phyloP scores from a whole-genome alignment of 768 basidiomycete genomes.

The Suillus hirtellus region DNA sequence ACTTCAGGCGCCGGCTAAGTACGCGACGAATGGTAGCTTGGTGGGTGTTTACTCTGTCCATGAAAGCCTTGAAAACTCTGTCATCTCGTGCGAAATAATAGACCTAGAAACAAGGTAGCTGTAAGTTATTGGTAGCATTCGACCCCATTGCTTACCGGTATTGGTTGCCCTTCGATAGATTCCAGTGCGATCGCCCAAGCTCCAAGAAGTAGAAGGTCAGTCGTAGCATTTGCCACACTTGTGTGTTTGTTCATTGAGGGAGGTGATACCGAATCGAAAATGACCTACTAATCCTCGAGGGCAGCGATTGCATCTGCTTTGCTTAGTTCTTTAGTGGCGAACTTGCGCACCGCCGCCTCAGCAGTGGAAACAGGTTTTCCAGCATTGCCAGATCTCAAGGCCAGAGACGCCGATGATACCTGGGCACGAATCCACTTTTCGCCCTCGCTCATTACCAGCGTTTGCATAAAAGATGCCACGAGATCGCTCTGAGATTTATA shows the following conservation, averaged over 20 bases:
- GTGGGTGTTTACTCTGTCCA: slow-evolving; percentile 39
- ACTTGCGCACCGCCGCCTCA: slow-evolving; percentile 73
- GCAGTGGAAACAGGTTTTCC: slow-evolving; percentile 79
- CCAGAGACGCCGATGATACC: slow-evolving; percentile 64
- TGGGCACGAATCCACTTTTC: slow-evolving; percentile 84
- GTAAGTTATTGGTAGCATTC: slow-evolving; percentile 6
- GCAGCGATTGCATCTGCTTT: slow-evolving; percentile 77
- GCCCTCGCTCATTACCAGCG: slow-evolving; percentile 95
- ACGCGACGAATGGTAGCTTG: slow-evolving; percentile 48
- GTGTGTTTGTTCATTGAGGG: slow-evolving; percentile 10
- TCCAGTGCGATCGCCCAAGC: slow-evolving; percentile 73
- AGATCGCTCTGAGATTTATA: slow-evolving; percentile 80
- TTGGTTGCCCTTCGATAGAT: slow-evolving; percentile 56
- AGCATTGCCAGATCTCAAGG: slow-evolving; percentile 64
- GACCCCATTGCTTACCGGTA: slow-evolving; percentile 60
- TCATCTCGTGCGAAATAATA: slow-evolving; percentile 95
- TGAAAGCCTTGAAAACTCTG: slow-evolving; percentile 74
- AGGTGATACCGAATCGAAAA: slow-evolving; percentile 2
- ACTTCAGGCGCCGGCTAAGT: slow-evolving; percentile 59
- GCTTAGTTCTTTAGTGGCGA: slow-evolving; percentile 84
- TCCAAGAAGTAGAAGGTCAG: slow-evolving; percentile 79
- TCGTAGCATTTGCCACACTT: slow-evolving; percentile 87
- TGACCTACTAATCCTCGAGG: slow-evolving; percentile 84
- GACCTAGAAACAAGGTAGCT: slow-evolving; percentile 37
- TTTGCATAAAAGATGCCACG: slow-evolving; percentile 91